Evolutionary conservation across 306 rosid genomes (phyloP), one percentile per base, ranked within the genome.

Genomic region (Dalbergia cochinchinensis): DNA sequence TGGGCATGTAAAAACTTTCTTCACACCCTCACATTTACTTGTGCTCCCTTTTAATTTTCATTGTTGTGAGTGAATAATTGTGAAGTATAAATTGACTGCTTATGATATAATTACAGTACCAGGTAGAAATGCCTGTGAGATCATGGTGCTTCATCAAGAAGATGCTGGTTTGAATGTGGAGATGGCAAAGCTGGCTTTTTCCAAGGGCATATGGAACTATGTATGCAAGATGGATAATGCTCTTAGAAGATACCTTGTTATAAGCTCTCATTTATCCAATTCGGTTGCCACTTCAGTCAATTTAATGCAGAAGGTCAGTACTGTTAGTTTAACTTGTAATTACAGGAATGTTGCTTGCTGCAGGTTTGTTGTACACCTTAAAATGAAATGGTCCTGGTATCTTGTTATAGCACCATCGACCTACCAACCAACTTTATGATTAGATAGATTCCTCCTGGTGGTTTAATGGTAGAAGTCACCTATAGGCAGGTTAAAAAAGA

Each of bases 161-260:
- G 99, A 93, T 85, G 97, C 99, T 70, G 96, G 97, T 78, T 82
- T 95, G 76, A 95, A 93, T 78, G 83, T 76, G 78, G 92, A 95
- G 83, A 75, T 93, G 92, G 97, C 98, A 64, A 95, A 93, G 78
- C 82, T 93, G 82, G 97, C 85, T 15, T 95, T 95, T 78, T 63
- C 92, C 5, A 89, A 74, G 88, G 98, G 99, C 78, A 93, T 95
- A 86, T 95, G 99, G 99, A 91, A 79, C 83, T 95, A 88, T 42
- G 90, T 95, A 41, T 89, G 98, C 84, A 93, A 91, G 88, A 95
- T 95, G 99, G 90, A 89, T 73, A 64, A 48, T 74, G 99, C 99
- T 44, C 89, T 95, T 11, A 86, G 91, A 19, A 85, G 87, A 74
- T 90, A 89, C 89, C 76, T 90, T 62, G 66, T 18, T 62, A 41